Evolutionary conservation across 345 rosid genomes (phyloP), one percentile per base, ranked within the genome.

Genomic region (Bruguiera parviflora): DNA sequence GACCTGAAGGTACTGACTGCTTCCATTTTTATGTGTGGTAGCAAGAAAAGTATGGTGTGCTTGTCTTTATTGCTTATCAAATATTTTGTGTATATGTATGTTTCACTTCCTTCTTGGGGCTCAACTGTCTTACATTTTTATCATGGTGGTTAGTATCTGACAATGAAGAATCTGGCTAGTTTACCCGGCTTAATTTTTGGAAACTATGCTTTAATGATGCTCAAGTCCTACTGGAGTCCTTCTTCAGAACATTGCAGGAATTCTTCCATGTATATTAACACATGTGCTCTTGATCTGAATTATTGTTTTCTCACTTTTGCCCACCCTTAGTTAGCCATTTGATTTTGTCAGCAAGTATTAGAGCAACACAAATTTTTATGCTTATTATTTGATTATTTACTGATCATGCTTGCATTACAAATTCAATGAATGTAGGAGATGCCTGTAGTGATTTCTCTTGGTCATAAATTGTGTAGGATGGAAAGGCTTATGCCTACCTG

Each of bases 401-500:
- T 65, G 21, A 9, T 53, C 35, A 25, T 32, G 20, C 21, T 46
- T 29, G 33, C 31, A 24, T 33, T 24, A 43, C 52, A 5, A 13
- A 39, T 39, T 39, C 47, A 39, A 39, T 39, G 47, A 39, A 39
- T 39, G 4, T 39, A 2, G 16, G 47, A 39, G 25, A 72, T 75
- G 46, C 66, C 53, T 69, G 60, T 43, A 47, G 51, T 76, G 35
- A 74, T 68, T 37, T 68, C 31, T 61, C 43, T 55, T 68, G 71
- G 59, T 79, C 32, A 52, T 47, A 56, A 39, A 32, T 58, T 43
- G n/a, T 84, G 82, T 82, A 94, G 97, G 95, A 91, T 77, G 98
- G 83, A 75, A 85, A 80, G 84, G 98, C 97, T 18, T 94, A 89
- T 67, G 80, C 92, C 11, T 94, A 87, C 85, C 76, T 94, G 63